Conservation (phyloP, 2,329 filamentous ascomycete genomes). For the Thermothelomyces thermophilus region DNA sequence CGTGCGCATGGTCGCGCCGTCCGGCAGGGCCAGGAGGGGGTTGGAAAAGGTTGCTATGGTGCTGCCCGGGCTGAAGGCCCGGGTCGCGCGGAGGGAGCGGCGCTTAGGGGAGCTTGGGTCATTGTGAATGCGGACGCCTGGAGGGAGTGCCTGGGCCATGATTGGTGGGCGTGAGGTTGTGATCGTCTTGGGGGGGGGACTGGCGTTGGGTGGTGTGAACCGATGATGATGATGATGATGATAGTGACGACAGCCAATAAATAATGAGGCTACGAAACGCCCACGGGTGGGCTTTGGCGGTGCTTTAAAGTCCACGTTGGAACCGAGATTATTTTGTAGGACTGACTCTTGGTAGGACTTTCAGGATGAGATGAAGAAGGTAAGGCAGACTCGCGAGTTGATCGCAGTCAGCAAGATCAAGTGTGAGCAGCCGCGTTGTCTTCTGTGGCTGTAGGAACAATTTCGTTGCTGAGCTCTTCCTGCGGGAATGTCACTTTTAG, state of each 20-base stretch:
- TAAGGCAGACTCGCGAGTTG: neutral
- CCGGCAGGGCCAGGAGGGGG: conserved; percentile 43
- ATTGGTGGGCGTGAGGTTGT: neutral
- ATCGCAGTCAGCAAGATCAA: neutral
- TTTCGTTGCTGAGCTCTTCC: no score
- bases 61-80: conserved; percentile 38
- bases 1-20: conserved; percentile 34
- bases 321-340: no score
- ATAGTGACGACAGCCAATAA: no score
- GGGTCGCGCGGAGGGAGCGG: conserved; percentile 41
- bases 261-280: no score
- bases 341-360: no score
- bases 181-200: neutral
- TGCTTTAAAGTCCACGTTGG: neutral
- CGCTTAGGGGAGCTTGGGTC: neutral
- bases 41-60: conserved; percentile 40
- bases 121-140: conserved; percentile 11
- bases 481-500: no score
- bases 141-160: conserved; percentile 16
- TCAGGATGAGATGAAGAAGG: no score
- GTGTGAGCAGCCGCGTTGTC: no score
- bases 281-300: neutral
- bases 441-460: no score
- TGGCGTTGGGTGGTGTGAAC: no score
- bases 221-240: no score